These are phyloP conservation scores for Bipolaris gigantea DNA, from an alignment of 2,329 filamentous ascomycete species.

Conservation along the genomic window DNA sequence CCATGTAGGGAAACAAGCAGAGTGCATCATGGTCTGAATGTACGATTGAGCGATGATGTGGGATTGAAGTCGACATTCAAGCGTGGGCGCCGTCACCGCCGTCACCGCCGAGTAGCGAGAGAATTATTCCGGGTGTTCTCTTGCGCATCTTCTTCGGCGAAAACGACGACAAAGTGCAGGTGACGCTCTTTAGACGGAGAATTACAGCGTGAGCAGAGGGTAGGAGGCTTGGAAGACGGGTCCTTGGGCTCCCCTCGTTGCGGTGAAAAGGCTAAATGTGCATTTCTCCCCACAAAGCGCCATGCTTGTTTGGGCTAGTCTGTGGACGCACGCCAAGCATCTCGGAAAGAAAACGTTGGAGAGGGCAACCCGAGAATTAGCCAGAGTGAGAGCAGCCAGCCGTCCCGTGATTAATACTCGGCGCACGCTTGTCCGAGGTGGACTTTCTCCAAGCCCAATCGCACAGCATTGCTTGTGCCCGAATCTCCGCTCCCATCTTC, in stretches of 20 bases:
- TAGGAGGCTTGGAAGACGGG: constrained; percentile 29
- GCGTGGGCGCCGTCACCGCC: background rate
- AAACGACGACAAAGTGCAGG: background rate
- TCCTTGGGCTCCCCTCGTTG: constrained; percentile 24
- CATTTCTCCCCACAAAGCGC: constrained; percentile 22
- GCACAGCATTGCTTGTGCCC: background rate
- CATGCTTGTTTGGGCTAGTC: constrained; percentile 13
- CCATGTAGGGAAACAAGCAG: constrained; percentile 2
- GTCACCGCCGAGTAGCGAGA: background rate
- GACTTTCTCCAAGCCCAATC: background rate
- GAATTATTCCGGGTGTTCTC: constrained; percentile 32
- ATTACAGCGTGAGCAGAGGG: background rate
- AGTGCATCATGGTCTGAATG: background rate
- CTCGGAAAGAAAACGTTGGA: constrained; percentile 18
- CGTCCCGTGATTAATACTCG: background rate
- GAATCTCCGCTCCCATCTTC: constrained; percentile 5
- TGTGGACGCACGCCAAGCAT: constrained; percentile 10
- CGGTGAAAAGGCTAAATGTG: constrained; percentile 35
- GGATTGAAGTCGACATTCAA: background rate
- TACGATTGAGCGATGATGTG: constrained; percentile 13
- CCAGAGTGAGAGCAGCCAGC: too few species aligned
- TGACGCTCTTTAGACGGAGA: background rate
- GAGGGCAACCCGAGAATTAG: constrained; percentile 12
- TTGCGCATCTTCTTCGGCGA: background rate
- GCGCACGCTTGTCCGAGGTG: background rate